Conservation (phyloP, 2,329 filamentous ascomycete species). For the Gnomoniopsis sp. region DNA sequence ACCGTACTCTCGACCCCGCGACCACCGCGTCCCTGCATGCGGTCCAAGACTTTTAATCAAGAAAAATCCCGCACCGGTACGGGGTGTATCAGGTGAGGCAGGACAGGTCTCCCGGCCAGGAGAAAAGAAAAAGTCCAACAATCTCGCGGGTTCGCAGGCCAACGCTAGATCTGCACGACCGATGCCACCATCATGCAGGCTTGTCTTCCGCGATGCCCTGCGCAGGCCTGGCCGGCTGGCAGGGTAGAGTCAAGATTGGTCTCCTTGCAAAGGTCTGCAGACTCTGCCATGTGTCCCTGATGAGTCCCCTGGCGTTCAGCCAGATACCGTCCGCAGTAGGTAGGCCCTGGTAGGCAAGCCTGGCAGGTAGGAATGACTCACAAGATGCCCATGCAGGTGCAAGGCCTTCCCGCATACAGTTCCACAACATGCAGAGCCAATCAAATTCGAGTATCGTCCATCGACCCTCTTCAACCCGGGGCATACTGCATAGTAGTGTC, state of each 20-base stretch:
- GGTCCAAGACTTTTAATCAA: not conserved
- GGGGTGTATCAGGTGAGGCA: constrained; percentile 5
- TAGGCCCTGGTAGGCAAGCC: no score
- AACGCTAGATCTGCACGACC: constrained; percentile 13
- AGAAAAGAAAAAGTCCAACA: not conserved
- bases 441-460: constrained; percentile 4
- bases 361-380: constrained; percentile 15
- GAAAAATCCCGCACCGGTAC: not conserved
- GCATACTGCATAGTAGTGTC: constrained; percentile 3
- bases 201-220: constrained; percentile 1
- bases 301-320: not conserved
- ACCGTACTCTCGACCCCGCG: not conserved
- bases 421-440: constrained; percentile 10
- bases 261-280: constrained; percentile 2
- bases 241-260: not conserved
- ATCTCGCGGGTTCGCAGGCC: not conserved
- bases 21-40: not conserved
- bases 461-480: constrained; percentile 1
- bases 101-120: not conserved
- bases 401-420: constrained; percentile 12
- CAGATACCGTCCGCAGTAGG: no score
- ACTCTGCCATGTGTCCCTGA: not conserved
- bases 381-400: constrained; percentile 12
- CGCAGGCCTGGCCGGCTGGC: not conserved
- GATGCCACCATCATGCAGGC: constrained; percentile 8